Conservation (phyloP, 2,329 filamentous ascomycete genomes). For the Chaetomium olivaceum region DNA sequence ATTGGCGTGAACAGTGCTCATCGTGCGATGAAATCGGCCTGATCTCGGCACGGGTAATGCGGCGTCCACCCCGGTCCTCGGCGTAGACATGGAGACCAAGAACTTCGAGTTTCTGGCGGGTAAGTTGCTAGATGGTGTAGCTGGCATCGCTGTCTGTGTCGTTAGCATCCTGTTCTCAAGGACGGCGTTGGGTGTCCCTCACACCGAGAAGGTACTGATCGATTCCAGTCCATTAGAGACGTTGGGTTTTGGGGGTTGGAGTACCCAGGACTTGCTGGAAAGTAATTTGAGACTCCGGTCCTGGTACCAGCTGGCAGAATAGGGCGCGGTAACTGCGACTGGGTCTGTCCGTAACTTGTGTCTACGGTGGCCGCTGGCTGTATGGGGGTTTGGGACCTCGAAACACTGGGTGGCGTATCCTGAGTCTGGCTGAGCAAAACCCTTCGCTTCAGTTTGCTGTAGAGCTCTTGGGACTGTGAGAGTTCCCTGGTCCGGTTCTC, state of each 20-base stretch:
- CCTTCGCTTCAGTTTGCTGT: conserved; percentile 60
- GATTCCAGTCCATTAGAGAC: conserved; percentile 17
- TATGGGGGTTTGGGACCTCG: conserved; percentile 39
- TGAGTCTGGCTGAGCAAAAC: conserved; percentile 57
- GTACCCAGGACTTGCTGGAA: conserved; percentile 19
- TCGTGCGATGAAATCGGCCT: conserved; percentile 8
- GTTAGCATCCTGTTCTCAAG: neutral
- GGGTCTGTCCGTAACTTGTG: neutral
- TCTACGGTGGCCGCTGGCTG: neutral
- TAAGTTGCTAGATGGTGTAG: conserved; percentile 16
- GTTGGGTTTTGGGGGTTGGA: conserved; percentile 7
- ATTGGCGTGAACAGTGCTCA: neutral
- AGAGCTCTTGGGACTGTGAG: conserved; percentile 66
- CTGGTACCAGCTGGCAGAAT: neutral
- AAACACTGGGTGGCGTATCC: conserved; percentile 54
- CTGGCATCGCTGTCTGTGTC: conserved; percentile 10
- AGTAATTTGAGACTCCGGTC: conserved; percentile 17
- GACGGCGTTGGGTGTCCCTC: neutral
- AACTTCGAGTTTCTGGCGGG: conserved; percentile 6
- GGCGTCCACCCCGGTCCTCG: conserved; percentile 13
- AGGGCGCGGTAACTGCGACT: conserved; percentile 8
- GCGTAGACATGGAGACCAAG: neutral
- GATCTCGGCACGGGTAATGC: neutral
- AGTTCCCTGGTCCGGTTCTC: conserved; percentile 71
- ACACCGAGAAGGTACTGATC: conserved; percentile 19